phyloP scores from a whole-genome alignment of 306 rosid species.

The Sindora glabra region DNA sequence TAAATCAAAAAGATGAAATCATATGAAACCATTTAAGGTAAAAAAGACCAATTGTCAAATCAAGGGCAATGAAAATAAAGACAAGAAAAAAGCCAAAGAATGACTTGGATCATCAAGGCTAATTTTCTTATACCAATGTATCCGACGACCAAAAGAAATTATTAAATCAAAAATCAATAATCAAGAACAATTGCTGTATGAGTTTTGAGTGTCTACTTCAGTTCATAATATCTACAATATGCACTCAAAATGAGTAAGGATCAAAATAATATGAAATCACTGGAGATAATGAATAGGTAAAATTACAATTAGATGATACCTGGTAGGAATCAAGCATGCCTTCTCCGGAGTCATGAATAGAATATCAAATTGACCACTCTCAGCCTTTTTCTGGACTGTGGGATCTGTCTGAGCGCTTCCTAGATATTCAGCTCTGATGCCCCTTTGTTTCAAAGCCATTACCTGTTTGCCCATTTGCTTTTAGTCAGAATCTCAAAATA shows the following conservation, averaged over 20 bases:
- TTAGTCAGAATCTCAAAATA: not conserved
- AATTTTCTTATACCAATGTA: not conserved
- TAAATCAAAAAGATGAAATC: too few species aligned
- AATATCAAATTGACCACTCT: constrained; percentile 67
- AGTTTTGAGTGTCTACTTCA: not conserved
- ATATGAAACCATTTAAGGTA: too few species aligned
- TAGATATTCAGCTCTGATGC: constrained; percentile 76
- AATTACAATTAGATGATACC: constrained; percentile 30
- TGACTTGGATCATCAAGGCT: too few species aligned
- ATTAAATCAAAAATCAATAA: not conserved
- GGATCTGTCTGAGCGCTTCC: constrained; percentile 73
- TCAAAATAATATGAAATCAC: not conserved
- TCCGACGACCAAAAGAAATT: not conserved
- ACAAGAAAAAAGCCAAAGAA: not conserved
- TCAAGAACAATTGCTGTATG: not conserved
- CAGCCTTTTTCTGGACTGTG: constrained; percentile 64
- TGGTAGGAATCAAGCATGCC: constrained; percentile 63
- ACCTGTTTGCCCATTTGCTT: constrained; percentile 44
- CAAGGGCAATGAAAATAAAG: not conserved
- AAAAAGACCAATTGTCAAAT: too few species aligned
- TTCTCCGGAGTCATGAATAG: constrained; percentile 90
- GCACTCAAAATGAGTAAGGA: constrained; percentile 9
- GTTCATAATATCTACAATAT: not conserved
- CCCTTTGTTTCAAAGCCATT: constrained; percentile 81
- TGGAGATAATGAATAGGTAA: not conserved